phyloP scores from a whole-genome alignment of 1,139 yeast genomes.

The Blastobotrys persicus region DNA sequence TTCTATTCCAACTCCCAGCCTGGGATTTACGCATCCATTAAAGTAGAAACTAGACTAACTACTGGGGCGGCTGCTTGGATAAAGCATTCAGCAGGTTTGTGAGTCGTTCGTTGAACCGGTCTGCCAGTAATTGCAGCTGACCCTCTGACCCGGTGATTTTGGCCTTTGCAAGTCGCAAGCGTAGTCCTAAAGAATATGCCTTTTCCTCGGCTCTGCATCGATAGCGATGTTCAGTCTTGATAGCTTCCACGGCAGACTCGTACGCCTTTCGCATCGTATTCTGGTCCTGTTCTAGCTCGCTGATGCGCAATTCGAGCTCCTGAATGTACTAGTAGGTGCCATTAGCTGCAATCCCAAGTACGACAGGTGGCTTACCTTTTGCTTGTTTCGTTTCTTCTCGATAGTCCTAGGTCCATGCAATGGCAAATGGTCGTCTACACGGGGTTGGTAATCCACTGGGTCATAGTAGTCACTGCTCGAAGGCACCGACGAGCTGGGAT shows the following conservation, averaged over 20 bases:
- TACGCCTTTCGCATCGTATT: conserved; percentile 6
- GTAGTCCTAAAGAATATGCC: conserved; percentile 17
- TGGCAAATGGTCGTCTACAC: not conserved
- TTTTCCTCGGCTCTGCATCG: conserved; percentile 16
- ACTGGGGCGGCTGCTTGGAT: not conserved
- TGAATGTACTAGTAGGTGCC: conserved; percentile 1
- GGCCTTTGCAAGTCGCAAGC: conserved; percentile 17
- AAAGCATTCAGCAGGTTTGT: not conserved
- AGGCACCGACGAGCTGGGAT: conserved; percentile 9
- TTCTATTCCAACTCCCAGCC: no score
- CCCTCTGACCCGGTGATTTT: conserved; percentile 11
- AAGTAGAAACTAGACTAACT: no score
- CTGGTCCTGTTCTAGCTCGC: conserved; percentile 12
- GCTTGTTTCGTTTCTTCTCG: not conserved
- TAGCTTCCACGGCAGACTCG: conserved; percentile 1
- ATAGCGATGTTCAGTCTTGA: conserved; percentile 12
- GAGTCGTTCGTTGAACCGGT: conserved; percentile 7
- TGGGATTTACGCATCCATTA: no score
- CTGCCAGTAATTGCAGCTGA: conserved; percentile 11
- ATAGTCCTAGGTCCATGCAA: conserved; percentile 1
- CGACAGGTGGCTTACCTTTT: not conserved
- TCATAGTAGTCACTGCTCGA: conserved; percentile 17
- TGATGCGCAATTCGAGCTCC: conserved; percentile 10
- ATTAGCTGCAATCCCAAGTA: not conserved
- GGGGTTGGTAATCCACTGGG: conserved; percentile 6